Base-by-base conservation (phyloP, 345 rosid genomes). In the Dovyalis caffra region DNA sequence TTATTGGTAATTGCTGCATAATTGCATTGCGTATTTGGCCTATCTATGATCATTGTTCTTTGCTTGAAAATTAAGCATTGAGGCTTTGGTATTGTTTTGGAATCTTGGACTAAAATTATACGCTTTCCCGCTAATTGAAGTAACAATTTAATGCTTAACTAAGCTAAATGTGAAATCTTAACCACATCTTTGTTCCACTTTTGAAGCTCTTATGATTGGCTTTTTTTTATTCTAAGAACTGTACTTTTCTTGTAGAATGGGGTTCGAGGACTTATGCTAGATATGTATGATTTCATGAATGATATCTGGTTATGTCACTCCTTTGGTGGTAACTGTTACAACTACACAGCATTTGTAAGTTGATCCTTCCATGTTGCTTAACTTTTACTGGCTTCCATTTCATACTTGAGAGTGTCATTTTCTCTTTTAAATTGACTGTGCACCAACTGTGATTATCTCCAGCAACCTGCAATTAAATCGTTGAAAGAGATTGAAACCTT, bases 271-370 rank as follows among this genome's bases (percentile, higher is more conserved):
- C 84, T 95, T 6, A 93, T 95, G 98, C 88, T 93, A 5, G 99
- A 95, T 69, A 88, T 92, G 79, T 95, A 92, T 76, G 99, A 95
- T 81, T 95, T 90, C 78, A 66, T 76, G 40, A 87, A 87, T 66
- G 97, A 88, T 78, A 74, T 93, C 64, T 95, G 99, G 99, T 58
- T 95, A 32, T 95, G 99, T 80, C 98, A 95, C 80, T 95, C 99
- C 70, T 69, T 87, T 7, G 72, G 49, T 38, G 97, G 97, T 68
- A 66, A 73, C 53, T 95, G 99, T 79, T 93, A 74, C 78, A 86
- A 90, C 83, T 76, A 56, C 81, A 91, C 98, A 0, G 90, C 99
- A 60, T 95, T 93, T 79, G 99, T 95, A 89, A 89, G 97, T 84
- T 62, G 31, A 64, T 45, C 12, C 62, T 21, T 71, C 60, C 66